Conservation (phyloP, 371 early-diverging fungal genomes). For the Mucor indicus region DNA sequence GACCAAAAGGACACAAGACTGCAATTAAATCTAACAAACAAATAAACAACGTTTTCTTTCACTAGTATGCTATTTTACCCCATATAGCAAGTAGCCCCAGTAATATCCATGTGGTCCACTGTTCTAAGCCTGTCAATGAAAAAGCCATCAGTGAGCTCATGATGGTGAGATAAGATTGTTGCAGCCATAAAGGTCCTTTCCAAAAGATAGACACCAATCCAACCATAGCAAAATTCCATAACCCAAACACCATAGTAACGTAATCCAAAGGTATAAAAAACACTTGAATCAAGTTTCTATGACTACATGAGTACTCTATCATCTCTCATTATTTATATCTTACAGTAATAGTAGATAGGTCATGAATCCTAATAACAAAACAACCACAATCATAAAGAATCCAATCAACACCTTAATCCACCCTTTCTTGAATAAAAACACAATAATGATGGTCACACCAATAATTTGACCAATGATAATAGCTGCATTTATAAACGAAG, state of each 20-base stretch:
- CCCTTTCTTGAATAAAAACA: constrained; percentile 71
- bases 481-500: constrained; percentile 61
- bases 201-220: constrained; percentile 81
- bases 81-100: constrained; percentile 77
- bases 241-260: constrained; percentile 66
- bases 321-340: constrained; percentile 2
- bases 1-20: constrained; percentile 89
- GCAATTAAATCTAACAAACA: constrained; percentile 71
- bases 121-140: constrained; percentile 67
- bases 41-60: too few relatives aligned
- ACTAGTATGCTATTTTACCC: constrained; percentile 57
- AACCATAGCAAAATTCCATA: constrained; percentile 79
- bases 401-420: constrained; percentile 77
- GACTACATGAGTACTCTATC: constrained; percentile 11
- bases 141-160: constrained; percentile 86
- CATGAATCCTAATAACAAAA: constrained; percentile 73
- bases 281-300: constrained; percentile 55
- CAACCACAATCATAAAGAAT: constrained; percentile 73
- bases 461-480: constrained; percentile 79
- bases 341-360: constrained; percentile 64
- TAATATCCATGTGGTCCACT: constrained; percentile 85
- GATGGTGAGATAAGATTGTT: constrained; percentile 76
- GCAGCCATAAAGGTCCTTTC: constrained; percentile 76
- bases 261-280: constrained; percentile 74
- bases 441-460: constrained; percentile 74